Conservation (phyloP, 176 grass and related monocot genomes). For the Aechmea fasciata region DNA sequence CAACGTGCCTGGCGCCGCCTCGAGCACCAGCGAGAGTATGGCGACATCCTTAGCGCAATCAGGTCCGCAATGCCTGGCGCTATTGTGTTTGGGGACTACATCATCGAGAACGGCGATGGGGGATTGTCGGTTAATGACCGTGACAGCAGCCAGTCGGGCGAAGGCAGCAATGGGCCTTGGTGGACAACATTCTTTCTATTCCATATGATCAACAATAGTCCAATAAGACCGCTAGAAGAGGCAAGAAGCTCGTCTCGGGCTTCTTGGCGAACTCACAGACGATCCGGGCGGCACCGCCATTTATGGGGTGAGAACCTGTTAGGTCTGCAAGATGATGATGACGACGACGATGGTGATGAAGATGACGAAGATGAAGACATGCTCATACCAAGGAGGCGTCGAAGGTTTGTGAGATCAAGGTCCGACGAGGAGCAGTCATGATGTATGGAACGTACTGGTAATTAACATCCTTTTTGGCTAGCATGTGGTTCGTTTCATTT, state of each 20-base stretch:
- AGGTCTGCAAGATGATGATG: constrained; percentile 16
- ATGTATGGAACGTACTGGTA: constrained; percentile 7
- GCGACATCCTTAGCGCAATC: constrained; percentile 84
- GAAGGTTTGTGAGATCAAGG: constrained; percentile 31
- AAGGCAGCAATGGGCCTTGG: constrained; percentile 36
- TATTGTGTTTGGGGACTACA: constrained; percentile 85
- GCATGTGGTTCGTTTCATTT: background rate
- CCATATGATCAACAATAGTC: constrained; percentile 28
- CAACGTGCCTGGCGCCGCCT: constrained; percentile 75
- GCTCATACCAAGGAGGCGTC: constrained; percentile 22
- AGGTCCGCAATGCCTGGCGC: constrained; percentile 80
- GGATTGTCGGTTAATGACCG: constrained; percentile 28
- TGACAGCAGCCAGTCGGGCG: constrained; percentile 15
- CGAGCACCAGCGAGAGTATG: constrained; percentile 75
- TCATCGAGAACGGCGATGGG: constrained; percentile 61
- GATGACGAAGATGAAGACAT: constrained; percentile 18
- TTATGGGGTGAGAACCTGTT: constrained; percentile 17
- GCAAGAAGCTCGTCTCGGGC: constrained; percentile 35
- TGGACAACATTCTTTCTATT: constrained; percentile 27
- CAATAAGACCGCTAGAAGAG: constrained; percentile 14
- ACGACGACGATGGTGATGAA: background rate
- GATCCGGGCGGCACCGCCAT: constrained; percentile 18
- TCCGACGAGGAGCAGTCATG: constrained; percentile 24
- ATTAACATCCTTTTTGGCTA: background rate
- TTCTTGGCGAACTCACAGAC: constrained; percentile 33